These are phyloP conservation scores for Hypoxylon trugodes DNA, from an alignment of 495 filamentous ascomycete species.

Conservation along the genomic window DNA sequence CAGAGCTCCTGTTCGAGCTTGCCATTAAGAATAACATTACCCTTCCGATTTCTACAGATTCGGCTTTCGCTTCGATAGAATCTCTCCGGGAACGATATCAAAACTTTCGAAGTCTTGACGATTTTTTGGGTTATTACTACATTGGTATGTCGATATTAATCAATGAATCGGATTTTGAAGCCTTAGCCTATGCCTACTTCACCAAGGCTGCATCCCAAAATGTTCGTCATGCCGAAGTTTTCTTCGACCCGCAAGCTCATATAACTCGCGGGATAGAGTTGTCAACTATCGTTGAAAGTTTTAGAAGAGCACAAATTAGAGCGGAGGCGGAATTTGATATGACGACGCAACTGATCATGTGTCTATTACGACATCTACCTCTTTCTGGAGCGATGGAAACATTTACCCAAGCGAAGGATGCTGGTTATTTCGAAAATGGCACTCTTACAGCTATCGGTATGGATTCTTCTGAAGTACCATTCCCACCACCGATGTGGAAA, in stretches of 20 bases:
- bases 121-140: slow-evolving; percentile 83
- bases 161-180: slow-evolving; percentile 70
- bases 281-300: slow-evolving; percentile 66
- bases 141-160: slow-evolving; percentile 72
- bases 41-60: slow-evolving; percentile 62
- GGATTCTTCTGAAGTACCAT: slow-evolving; percentile 69
- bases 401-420: slow-evolving; percentile 58
- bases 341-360: slow-evolving; percentile 69
- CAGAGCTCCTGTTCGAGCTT: slow-evolving; percentile 72
- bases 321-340: slow-evolving; percentile 71
- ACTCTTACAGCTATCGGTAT: slow-evolving; percentile 70
- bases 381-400: slow-evolving; percentile 58
- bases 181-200: slow-evolving; percentile 79
- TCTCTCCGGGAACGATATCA: slow-evolving; percentile 68
- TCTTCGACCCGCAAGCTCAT: slow-evolving; percentile 84
- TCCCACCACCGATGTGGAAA: slow-evolving; percentile 70
- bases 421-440: slow-evolving; percentile 61
- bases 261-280: slow-evolving; percentile 68
- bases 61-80: slow-evolving; percentile 66
- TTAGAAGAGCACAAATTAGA: slow-evolving; percentile 64
- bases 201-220: slow-evolving; percentile 64
- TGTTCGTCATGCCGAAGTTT: slow-evolving; percentile 78
- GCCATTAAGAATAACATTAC: slow-evolving; percentile 68
- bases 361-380: slow-evolving; percentile 74
- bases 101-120: slow-evolving; percentile 73